Base-by-base conservation (phyloP, 2,329 filamentous ascomycete species). In the Exserohilum turcica region DNA sequence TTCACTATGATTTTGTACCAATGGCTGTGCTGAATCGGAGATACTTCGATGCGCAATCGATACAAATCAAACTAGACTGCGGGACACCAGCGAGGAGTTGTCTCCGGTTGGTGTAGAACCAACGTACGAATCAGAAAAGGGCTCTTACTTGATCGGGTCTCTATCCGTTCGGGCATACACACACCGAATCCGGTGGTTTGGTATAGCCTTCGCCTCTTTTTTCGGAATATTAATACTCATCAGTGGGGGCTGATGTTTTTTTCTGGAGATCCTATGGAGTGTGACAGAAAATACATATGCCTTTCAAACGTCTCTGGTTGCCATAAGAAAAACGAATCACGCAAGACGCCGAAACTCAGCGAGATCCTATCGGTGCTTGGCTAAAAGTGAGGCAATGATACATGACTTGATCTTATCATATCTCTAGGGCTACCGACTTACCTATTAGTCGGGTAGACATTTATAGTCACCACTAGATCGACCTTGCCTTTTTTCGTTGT, bases 301-400 rank as follows among this genome's bases (percentile, higher is more conserved):
- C n/a, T n/a, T 29, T 29, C 38, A 29, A 42, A 42, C 27, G 8
- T 42, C 38, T 29, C 29, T 35, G 31, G 42, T 19, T 32, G 42
- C 15, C 31, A 9, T 8, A 44, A 35, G 12, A 44, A 35, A 18
- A 44, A 27, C 18, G n/a, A 44, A 24, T 28, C 36, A 36, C 43
- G 48, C 48, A 52, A 35, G 27, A 52, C 48, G 48, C 48, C 48
- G 48, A 52, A 21, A 47, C 36, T 47, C 48, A 52, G 48, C 48
- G 43, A 44, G 31, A 21, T 33, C 24, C 29, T 19, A 24, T 27
- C 19, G 33, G 13, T 27, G 6, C 19, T 16, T 29, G 31, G 29
- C 35, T 16, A 15, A 42, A 47, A 33, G 43, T 32, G 29, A 35
- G 48, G 43, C 36, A 21, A 15, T 48, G 3, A 15, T 42, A 10